Conservation (phyloP, 371 early-diverging fungal genomes). For the Fennellomyces sp. region DNA sequence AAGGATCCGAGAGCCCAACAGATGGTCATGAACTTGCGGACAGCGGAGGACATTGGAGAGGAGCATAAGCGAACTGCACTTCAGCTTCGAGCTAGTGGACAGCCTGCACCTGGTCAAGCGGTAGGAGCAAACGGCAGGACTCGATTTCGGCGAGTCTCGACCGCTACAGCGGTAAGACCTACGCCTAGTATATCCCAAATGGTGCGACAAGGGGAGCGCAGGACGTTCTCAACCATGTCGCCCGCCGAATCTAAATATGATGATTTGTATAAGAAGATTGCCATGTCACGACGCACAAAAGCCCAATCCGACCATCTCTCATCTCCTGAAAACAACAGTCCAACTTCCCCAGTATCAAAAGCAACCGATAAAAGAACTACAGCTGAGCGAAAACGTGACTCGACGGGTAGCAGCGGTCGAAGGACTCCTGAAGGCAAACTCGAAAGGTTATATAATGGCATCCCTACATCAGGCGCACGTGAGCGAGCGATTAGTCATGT, state of each 20-base stretch:
- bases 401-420: slow-evolving; percentile 8
- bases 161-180: slow-evolving; percentile 26
- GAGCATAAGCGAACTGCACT: slow-evolving; percentile 24
- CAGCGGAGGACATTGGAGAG: background rate
- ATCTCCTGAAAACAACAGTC: background rate
- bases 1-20: slow-evolving; percentile 19
- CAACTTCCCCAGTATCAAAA: background rate
- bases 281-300: slow-evolving; percentile 5
- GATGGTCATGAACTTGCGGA: slow-evolving; percentile 5
- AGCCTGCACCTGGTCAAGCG: slow-evolving; percentile 2
- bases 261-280: slow-evolving; percentile 42
- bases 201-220: slow-evolving; percentile 46
- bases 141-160: slow-evolving; percentile 32
- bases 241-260: slow-evolving; percentile 53
- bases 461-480: slow-evolving; percentile 30
- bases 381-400: background rate
- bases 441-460: slow-evolving; percentile 39
- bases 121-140: slow-evolving; percentile 1
- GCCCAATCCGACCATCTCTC: background rate
- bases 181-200: slow-evolving; percentile 50
- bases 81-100: too few species aligned
- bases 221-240: slow-evolving; percentile 47
- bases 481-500: slow-evolving; percentile 15
- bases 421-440: slow-evolving; percentile 32
- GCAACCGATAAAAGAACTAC: background rate